Conservation (phyloP, 1,139 yeast genomes). For the Yarrowia galli region DNA sequence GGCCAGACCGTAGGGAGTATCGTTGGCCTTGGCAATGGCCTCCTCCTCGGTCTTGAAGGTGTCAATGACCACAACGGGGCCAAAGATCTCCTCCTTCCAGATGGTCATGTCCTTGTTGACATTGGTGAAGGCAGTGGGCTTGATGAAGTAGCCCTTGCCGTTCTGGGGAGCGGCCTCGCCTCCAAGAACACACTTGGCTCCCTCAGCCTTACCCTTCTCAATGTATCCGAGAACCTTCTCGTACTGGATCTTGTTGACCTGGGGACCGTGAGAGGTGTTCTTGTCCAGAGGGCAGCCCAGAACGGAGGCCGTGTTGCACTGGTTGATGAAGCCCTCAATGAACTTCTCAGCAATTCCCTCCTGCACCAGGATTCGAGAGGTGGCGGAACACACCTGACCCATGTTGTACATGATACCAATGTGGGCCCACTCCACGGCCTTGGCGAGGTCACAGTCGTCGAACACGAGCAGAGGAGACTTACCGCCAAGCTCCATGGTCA, state of each 20-base stretch:
- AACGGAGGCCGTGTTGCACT: slow-evolving; percentile 60
- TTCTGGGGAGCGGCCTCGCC: slow-evolving; percentile 53
- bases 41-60: slow-evolving; percentile 75
- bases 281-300: slow-evolving; percentile 76
- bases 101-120: slow-evolving; percentile 68
- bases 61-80: slow-evolving; percentile 81
- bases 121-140: slow-evolving; percentile 74
- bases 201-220: slow-evolving; percentile 71
- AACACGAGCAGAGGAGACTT: slow-evolving; percentile 82
- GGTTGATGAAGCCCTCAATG: slow-evolving; percentile 63
- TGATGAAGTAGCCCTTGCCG: slow-evolving; percentile 64
- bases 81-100: slow-evolving; percentile 78
- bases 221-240: slow-evolving; percentile 73
- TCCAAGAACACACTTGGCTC: slow-evolving; percentile 70
- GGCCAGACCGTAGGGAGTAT: slow-evolving; percentile 79
- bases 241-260: slow-evolving; percentile 71
- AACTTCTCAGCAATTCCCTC: slow-evolving; percentile 74
- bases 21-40: slow-evolving; percentile 72
- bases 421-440: slow-evolving; percentile 65
- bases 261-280: slow-evolving; percentile 75
- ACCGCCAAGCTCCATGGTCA: slow-evolving; percentile 85
- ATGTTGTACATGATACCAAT: slow-evolving; percentile 76
- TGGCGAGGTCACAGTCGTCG: slow-evolving; percentile 71
- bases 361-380: slow-evolving; percentile 81
- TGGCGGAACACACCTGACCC: slow-evolving; percentile 89